These are phyloP conservation scores for Phytophthora crassamura DNA, from an alignment of 352 stramenopile species.

Conservation along the genomic window DNA sequence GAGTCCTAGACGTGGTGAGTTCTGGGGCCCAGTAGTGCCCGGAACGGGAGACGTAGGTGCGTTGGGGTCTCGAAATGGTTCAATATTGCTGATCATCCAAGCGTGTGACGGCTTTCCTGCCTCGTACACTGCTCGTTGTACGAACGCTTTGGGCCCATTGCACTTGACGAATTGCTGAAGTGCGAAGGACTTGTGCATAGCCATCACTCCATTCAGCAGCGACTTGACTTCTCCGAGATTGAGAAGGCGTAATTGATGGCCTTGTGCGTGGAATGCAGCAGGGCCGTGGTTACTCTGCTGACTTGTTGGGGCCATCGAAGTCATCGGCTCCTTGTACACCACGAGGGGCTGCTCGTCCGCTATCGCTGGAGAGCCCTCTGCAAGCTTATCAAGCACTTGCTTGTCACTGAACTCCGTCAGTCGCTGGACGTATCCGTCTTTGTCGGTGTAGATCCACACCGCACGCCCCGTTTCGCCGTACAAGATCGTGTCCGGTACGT, in stretches of 20 bases:
- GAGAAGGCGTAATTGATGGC: slow-evolving; percentile 73
- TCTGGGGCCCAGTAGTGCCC: slow-evolving; percentile 14
- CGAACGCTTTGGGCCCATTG: slow-evolving; percentile 76
- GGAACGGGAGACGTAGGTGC: slow-evolving; percentile 9
- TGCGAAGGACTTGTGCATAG: slow-evolving; percentile 70
- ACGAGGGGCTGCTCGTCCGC: slow-evolving; percentile 58
- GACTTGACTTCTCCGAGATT: slow-evolving; percentile 71
- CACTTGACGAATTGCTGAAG: slow-evolving; percentile 77
- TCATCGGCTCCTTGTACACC: slow-evolving; percentile 76
- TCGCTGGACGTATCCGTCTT: slow-evolving; percentile 70
- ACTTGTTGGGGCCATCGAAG: slow-evolving; percentile 23
- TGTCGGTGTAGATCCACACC: slow-evolving; percentile 78
- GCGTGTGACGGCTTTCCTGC: slow-evolving; percentile 60
- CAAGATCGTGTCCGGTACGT: slow-evolving; percentile 82
- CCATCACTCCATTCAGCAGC: slow-evolving; percentile 67
- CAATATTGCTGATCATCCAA: slow-evolving; percentile 86
- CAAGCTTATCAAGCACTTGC: slow-evolving; percentile 74
- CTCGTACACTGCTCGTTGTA: slow-evolving; percentile 75
- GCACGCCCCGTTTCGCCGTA: slow-evolving; percentile 78
- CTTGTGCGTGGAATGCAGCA: slow-evolving; percentile 45
- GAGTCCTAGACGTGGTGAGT: slow-evolving; percentile 18
- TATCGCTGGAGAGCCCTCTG: slow-evolving; percentile 20
- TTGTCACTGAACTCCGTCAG: slow-evolving; percentile 74
- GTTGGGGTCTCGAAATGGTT: slow-evolving; percentile 48
- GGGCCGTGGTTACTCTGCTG: slow-evolving; percentile 6